Base-by-base conservation (phyloP, 2,329 filamentous ascomycete genomes). In the Stemphylium vesicarium region DNA sequence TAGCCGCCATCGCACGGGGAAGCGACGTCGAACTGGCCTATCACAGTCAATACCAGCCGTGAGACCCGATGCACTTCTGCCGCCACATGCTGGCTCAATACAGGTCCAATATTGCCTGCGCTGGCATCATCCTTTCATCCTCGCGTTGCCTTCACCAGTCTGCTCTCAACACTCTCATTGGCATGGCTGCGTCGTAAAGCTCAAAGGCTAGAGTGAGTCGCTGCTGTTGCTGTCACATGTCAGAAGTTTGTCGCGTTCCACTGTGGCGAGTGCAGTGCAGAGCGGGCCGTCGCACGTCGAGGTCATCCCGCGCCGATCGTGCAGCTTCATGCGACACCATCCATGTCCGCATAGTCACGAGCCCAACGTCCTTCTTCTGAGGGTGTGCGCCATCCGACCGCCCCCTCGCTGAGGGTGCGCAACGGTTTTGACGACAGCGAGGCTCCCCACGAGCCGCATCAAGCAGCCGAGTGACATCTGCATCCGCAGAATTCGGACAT, bases 261-360 rank as follows among this genome's bases (percentile, higher is more conserved):
- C 60, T 66, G 66, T 65, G 63, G 64, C 65, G 50, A 66, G 54
- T 55, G 56, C 52, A 57, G 46, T 64, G 58, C 64, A 60, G 55
- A 52, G 63, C 68, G 68, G 71, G 60, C 68, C 68, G 64, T 62
- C 51, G 68, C 66, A 71, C 65, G 45, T 63, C 61, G 47, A 69
- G 52, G 60, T 61, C 62, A 61, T 66, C 56, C 58, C 62, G 63
- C 57, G 59, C 46, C 56, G 63, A 66, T 67, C 64, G 45, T 60
- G 54, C 50, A 57, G 44, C 50, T 46, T 51, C 43, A 47, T 53
- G 46, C 42, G 31, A 35, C 40, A 41, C 37, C 47, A 62, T 60
- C 60, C 60, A 60, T 66, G 63, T 60, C 59, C 56, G 46, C 50
- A 64, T 62, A 41, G 56, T 71, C 69, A 70, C 62, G 56, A 63